Base-by-base conservation (phyloP, 768 basidiomycete species). In the Kwoniella botswanensis region DNA sequence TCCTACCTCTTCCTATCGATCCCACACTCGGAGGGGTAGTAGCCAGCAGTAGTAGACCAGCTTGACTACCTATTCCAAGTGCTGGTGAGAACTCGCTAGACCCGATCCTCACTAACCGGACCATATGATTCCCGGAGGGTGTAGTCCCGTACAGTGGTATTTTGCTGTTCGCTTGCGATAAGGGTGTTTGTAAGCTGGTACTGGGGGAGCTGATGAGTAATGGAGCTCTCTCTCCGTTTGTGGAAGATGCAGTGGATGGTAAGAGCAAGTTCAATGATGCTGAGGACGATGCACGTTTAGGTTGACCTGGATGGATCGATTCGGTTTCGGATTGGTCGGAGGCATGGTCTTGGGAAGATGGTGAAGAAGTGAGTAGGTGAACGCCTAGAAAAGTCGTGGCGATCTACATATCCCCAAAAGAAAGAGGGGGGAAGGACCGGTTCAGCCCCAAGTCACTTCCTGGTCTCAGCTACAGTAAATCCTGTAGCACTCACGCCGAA, bases 361-460 rank as follows among this genome's bases (percentile, higher is more conserved):
- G 41, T 63, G 65, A 67, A 2, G 73, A 76, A 4, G 94, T 91
- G 71, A 96, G 91, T 68, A 95, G 88, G 82, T 92, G 93, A 2
- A 97, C 93, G 0, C 94, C 95, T 7, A 89, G 85, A 75, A 96
- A 95, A 1, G 93, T 95, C n/a, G 93, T 91, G 0, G 87, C 89
- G 71, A 82, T 71, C 79, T 81, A 67, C 22, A 55, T n/a, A n/a
- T n/a, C n/a, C n/a, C n/a, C n/a, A n/a, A n/a, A n/a, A n/a, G n/a
- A n/a, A n/a, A n/a, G n/a, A n/a, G n/a, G n/a, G n/a, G n/a, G n/a
- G n/a, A n/a, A n/a, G n/a, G n/a, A n/a, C n/a, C n/a, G n/a, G n/a
- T n/a, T n/a, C n/a, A n/a, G n/a, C n/a, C n/a, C n/a, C n/a, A n/a
- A n/a, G n/a, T n/a, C n/a, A n/a, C n/a, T n/a, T n/a, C n/a, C n/a